Evolutionary conservation across 108 stramenopile genomes (phyloP), one percentile per base, ranked within the genome.

Genomic region (Cyclostephanos invisitatus): DNA sequence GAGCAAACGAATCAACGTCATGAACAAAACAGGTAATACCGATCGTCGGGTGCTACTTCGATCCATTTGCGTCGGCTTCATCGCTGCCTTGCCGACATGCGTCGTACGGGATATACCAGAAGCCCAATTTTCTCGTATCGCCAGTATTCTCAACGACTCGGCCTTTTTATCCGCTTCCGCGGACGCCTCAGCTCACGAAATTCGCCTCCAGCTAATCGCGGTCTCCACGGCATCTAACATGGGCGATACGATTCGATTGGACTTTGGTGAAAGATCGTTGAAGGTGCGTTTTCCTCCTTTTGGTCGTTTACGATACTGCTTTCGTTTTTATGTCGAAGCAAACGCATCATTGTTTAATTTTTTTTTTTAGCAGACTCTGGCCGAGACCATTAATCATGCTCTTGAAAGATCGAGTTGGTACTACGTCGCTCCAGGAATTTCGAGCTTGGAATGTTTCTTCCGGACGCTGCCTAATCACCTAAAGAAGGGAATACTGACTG

Each of bases 391-490:
- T 0, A 64, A 67, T 25, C 67, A 58, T 18, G 10, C 51, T 47
- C 56, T 73, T 35, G 42, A 14, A n/a, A 70, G 55, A 47, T 50
- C 61, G 53, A 65, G 48, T 28, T 80, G 78, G 78, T 80, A 72
- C 46, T 69, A 69, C 54, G 35, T 68, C 38, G 47, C 72, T 20
- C 72, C 78, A 12, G 46, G 35, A 44, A 44, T 73, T 18, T 68
- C 67, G 0, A 40, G 56, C 17, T 57, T 69, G 24, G 62, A 73
- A 56, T 47, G 53, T 20, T 62, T 80, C 24, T 47, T 64, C 38
- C 59, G 20, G 47, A 37, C 62, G 24, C 72, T 73, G 64, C 78
- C 78, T 8, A 54, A 67, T 22, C 48, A 73, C 28, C 38, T 54
- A 10, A 24, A 38, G 32, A 61, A 21, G 36, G 56, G 56, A 32